These are phyloP conservation scores for Talaromyces albobiverticillius DNA, from an alignment of 2,329 filamentous ascomycete genomes.

Conservation along the genomic window DNA sequence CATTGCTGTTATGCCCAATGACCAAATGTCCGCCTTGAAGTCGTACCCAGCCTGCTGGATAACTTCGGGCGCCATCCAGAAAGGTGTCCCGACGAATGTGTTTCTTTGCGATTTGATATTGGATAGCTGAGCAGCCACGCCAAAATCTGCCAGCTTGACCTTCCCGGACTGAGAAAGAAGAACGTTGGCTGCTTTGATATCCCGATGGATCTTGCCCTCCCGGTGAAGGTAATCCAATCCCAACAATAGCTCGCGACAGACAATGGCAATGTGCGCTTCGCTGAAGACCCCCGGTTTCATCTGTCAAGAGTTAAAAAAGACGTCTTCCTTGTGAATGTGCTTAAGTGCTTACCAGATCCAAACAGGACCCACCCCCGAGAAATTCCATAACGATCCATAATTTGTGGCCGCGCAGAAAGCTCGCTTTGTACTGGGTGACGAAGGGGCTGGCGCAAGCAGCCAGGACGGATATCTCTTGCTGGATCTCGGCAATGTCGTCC, in stretches of 20 bases:
- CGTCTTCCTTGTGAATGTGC: not conserved
- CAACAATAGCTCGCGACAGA: slow-evolving; percentile 84
- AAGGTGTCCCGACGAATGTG: slow-evolving; percentile 95
- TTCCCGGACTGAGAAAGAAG: slow-evolving; percentile 87
- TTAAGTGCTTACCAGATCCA: slow-evolving; percentile 69
- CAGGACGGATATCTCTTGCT: slow-evolving; percentile 92
- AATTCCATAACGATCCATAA: slow-evolving; percentile 99
- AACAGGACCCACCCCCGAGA: slow-evolving; percentile 87
- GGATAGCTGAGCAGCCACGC: slow-evolving; percentile 91
- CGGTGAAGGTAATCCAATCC: slow-evolving; percentile 91
- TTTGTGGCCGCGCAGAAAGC: slow-evolving; percentile 93
- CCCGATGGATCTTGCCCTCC: slow-evolving; percentile 93
- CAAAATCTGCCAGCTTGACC: slow-evolving; percentile 96
- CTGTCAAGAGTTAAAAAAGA: slow-evolving; percentile 51
- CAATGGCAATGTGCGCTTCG: slow-evolving; percentile 88
- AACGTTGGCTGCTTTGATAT: slow-evolving; percentile 95
- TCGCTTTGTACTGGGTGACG: slow-evolving; percentile 94
- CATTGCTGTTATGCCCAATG: slow-evolving; percentile 84
- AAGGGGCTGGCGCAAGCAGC: slow-evolving; percentile 92
- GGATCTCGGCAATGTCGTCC: slow-evolving; percentile 97
- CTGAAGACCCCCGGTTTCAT: slow-evolving; percentile 86
- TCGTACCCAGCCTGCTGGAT: slow-evolving; percentile 83
- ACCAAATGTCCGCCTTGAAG: slow-evolving; percentile 94
- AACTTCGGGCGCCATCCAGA: slow-evolving; percentile 96
- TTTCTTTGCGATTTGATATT: slow-evolving; percentile 98